Base-by-base conservation (phyloP, 1,284 basidiomycete species). In the Hemileia vastatrix region DNA sequence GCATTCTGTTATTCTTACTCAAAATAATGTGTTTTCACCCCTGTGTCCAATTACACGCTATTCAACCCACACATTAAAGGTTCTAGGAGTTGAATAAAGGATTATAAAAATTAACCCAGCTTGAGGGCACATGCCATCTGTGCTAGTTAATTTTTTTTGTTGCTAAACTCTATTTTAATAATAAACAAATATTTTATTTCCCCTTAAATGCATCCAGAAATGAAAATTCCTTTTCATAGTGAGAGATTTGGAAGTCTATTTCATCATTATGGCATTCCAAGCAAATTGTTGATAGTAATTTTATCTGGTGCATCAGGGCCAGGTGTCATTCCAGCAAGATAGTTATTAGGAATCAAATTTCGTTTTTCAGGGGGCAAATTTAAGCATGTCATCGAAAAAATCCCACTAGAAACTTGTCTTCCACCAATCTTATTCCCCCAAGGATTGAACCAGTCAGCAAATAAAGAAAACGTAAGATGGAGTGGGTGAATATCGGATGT, bases 401-500 rank as follows among this genome's bases (percentile, higher is more conserved):
- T 24, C 1, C 49, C 49, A 5, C 27, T 18, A 18, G 13, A 59
- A 4, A 43, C 2, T 13, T 51, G 18, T 44, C 45, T 43, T 4
- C 48, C 33, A 1, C 32, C 31, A 4, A 3, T 13, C 8, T 51
- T 49, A 40, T 58, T 58, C 24, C 57, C 57, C 3, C 32, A 23
- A 0, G 57, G 57, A 40, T 52, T 59, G 19, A 51, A 59, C 49
- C 57, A 59, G 40, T 59, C 49, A 8, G 52, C 21, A 27, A 59
- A 52, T 1, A 52, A 49, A 21, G 49, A 59, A 13, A 59, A 59
- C 3, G 19, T 36, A 15, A 59, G 33, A 15, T 52, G 18, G 4
- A 59, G 33, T n/a, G n/a, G n/a, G n/a, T n/a, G n/a, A n/a, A n/a
- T n/a, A n/a, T n/a, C n/a, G n/a, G n/a, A n/a, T n/a, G n/a, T n/a